Base-by-base conservation (phyloP, 108 stramenopile genomes). In the Mayamaea pseudoterrestris region DNA sequence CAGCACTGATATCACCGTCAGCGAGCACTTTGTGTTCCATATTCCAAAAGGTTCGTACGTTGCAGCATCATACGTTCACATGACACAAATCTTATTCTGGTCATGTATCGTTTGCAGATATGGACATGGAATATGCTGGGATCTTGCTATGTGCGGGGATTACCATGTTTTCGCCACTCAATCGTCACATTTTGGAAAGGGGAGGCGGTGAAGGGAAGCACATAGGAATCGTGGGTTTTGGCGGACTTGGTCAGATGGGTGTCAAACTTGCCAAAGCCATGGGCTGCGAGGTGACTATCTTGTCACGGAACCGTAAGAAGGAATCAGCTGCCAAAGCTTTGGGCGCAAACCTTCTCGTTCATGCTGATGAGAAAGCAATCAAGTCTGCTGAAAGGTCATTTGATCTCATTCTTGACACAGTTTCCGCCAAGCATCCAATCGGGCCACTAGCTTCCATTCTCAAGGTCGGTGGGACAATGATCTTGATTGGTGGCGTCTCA, bases 91-190 rank as follows among this genome's bases (percentile, higher is more conserved):
- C n/a, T n/a, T n/a, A n/a, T n/a, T n/a, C n/a, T n/a, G n/a, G n/a
- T n/a, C n/a, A n/a, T n/a, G n/a, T n/a, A n/a, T n/a, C n/a, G n/a
- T n/a, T n/a, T n/a, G 59, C 73, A 30, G 30, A 24, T 16, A 35
- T 69, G 35, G 34, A 31, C 1, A 17, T 64, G 25, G 35, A 54
- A 24, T 39, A 31, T 13, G 73, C 66, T 8, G 75, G 57, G 20
- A 55, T 57, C 13, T 30, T 78, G 13, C 31, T 79, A 42, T 84
- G 82, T 61, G 73, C 73, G 25, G 82, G 82, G 27, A 61, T 79
- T 41, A 84, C 82, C 30, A 63, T 39, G 27, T 84, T 67, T 45
- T 48, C 35, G 9, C 73, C 75, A 3, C 43, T 82, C 41, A 51
- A 65, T 29, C 60, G 59, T 53, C 57, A 56, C 21, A 60, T 66